These are phyloP conservation scores for Thecamonas trahens DNA, from an alignment of 78 protist species.

Conservation along the genomic window DNA sequence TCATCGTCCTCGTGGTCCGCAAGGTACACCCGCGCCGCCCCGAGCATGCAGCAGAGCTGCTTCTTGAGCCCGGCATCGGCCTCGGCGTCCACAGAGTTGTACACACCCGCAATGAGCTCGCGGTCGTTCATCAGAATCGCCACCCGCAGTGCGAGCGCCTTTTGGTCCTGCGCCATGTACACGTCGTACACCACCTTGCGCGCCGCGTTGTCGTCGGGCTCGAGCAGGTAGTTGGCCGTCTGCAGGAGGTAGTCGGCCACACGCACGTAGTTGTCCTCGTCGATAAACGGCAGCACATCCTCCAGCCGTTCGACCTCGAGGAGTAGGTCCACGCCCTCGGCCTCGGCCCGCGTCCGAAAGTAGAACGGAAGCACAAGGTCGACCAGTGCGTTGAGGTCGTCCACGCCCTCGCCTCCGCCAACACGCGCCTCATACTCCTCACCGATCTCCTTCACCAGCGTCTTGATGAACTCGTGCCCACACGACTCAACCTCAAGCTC, in stretches of 20 bases:
- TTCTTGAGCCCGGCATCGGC: conserved; percentile 9
- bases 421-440: conserved; percentile 45
- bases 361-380: not conserved
- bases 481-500: conserved; percentile 66
- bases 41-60: conserved; percentile 79
- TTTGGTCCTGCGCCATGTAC: not conserved
- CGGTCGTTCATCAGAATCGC: conserved; percentile 22
- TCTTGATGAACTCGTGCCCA: conserved; percentile 94
- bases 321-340: conserved; percentile 92
- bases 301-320: conserved; percentile 66
- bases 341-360: conserved; percentile 38
- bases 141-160: conserved; percentile 35
- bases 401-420: conserved; percentile 11
- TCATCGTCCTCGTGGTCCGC: conserved; percentile 20
- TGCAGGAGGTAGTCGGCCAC: conserved; percentile 69
- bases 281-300: conserved; percentile 24
- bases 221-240: conserved; percentile 1
- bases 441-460: conserved; percentile 68
- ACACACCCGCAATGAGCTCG: not conserved
- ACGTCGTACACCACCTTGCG: conserved; percentile 3
- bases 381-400: not conserved
- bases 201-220: not conserved
- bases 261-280: conserved; percentile 60
- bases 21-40: conserved; percentile 37
- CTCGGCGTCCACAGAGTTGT: not conserved